A percentile compares a stretch with the other conserved stretches of the same genome.
phyloP scores from a whole-genome alignment of 768 basidiomycete species.

The Chalciporus pseudorubinellus region DNA sequence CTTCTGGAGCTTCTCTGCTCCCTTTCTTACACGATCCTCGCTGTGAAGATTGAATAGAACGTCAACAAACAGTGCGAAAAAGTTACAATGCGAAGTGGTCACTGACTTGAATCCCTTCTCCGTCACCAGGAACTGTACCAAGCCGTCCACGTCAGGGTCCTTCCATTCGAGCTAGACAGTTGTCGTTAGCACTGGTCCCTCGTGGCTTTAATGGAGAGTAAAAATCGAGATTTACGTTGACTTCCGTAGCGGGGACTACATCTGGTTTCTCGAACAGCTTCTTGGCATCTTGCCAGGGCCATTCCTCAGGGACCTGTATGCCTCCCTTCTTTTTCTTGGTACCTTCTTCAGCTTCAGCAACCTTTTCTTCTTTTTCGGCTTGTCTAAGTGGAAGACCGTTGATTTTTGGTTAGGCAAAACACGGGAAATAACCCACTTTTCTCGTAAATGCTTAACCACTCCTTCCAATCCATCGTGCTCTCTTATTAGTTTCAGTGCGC shows the following conservation, averaged over 20 bases:
- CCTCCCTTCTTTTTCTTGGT: slow-evolving; percentile 62
- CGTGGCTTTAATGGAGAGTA: not conserved
- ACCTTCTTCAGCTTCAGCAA: slow-evolving; percentile 40
- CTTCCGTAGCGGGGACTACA: slow-evolving; percentile 78
- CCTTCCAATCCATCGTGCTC: slow-evolving; percentile 72
- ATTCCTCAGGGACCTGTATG: slow-evolving; percentile 83
- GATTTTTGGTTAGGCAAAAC: not conserved
- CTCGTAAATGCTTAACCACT: slow-evolving; percentile 75
- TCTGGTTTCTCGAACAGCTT: slow-evolving; percentile 87
- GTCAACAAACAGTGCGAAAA: not conserved
- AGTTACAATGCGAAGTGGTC: not conserved
- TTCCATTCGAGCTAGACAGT: slow-evolving; percentile 84
- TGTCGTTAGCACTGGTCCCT: not conserved
- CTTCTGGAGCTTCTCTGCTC: slow-evolving; percentile 89
- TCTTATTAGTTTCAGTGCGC: slow-evolving; percentile 86
- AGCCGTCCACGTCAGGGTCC: slow-evolving; percentile 86
- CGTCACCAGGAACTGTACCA: slow-evolving; percentile 88
- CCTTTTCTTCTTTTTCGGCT: slow-evolving; percentile 42
- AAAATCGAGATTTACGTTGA: slow-evolving; percentile 59
- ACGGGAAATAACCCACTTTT: slow-evolving; percentile 50
- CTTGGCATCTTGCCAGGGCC: slow-evolving; percentile 97
- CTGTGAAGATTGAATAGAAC: slow-evolving; percentile 40
- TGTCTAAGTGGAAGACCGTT: slow-evolving; percentile 22
- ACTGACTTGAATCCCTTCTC: slow-evolving; percentile 95
- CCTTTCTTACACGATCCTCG: slow-evolving; percentile 94